phyloP scores from a whole-genome alignment of 2,329 filamentous ascomycete genomes.

The Xylogone sp. region DNA sequence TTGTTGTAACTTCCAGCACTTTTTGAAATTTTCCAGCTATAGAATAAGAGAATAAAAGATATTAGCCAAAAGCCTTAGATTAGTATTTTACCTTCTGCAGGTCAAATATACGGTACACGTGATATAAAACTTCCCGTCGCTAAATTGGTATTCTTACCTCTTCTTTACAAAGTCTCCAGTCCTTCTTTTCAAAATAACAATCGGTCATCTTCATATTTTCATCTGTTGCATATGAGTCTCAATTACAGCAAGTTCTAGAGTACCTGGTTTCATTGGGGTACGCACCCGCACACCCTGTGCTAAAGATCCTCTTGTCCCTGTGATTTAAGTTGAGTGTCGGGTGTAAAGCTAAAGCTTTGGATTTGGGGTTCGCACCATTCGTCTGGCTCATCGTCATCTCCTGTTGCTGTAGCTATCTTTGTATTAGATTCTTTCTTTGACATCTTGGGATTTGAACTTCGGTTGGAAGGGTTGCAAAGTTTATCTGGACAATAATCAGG shows the following conservation, averaged over 20 bases:
- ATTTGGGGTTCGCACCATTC: conserved; percentile 65
- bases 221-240: conserved; percentile 44
- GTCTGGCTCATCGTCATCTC: conserved; percentile 84
- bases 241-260: conserved; percentile 1
- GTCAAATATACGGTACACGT: conserved; percentile 15
- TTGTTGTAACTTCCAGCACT: conserved; percentile 87
- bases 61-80: conserved; percentile 9
- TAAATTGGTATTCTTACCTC: conserved; percentile 61
- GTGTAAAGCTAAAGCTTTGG: conserved; percentile 8
- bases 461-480: conserved; percentile 10
- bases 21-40: conserved; percentile 85
- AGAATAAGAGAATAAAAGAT: conserved; percentile 1
- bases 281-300: conserved; percentile 86
- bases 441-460: conserved; percentile 12
- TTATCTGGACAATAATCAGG: conserved; percentile 2
- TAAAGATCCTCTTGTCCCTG: conserved; percentile 98
- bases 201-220: conserved; percentile 91
- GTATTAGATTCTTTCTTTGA: conserved; percentile 25
- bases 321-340: conserved; percentile 16
- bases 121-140: conserved; percentile 16
- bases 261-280: conserved; percentile 5
- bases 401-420: conserved; percentile 31
- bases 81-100: not conserved
- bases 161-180: conserved; percentile 84
- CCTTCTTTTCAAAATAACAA: conserved; percentile 93